These are phyloP conservation scores for Aspergillus carbonarius DNA, from an alignment of 2,329 filamentous ascomycete genomes.

Conservation along the genomic window DNA sequence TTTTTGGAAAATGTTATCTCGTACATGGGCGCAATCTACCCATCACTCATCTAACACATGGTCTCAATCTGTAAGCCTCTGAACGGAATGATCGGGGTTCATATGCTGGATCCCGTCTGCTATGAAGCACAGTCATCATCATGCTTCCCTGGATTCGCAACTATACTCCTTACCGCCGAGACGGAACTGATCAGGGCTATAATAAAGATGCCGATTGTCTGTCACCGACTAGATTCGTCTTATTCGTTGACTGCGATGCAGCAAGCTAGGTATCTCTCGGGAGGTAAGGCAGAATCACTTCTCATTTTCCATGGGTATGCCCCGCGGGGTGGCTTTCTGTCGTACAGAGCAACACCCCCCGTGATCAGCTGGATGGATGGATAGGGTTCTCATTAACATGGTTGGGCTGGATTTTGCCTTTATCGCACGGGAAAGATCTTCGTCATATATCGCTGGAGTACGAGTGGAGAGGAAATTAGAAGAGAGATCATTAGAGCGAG, in stretches of 20 bases:
- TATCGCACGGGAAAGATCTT: slow-evolving; percentile 2
- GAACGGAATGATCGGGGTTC: too few relatives aligned
- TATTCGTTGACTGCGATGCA: background rate
- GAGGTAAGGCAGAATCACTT: background rate
- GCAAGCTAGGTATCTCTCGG: background rate
- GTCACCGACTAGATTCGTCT: background rate
- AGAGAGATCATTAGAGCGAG: background rate
- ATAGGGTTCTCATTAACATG: slow-evolving; percentile 4
- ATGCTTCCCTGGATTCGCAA: background rate
- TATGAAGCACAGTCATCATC: background rate
- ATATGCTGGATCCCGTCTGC: too few relatives aligned
- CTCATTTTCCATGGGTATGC: background rate
- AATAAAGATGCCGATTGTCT: background rate
- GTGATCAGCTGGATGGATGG: background rate
- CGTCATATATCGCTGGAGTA: background rate
- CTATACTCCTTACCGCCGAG: too few relatives aligned
- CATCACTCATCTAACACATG: background rate
- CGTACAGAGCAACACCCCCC: background rate
- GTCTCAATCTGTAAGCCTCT: too few relatives aligned
- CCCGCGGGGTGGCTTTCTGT: slow-evolving; percentile 1
- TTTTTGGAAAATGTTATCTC: too few relatives aligned
- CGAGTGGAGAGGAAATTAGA: background rate
- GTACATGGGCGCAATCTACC: background rate
- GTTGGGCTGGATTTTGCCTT: slow-evolving; percentile 1
- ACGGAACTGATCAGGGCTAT: background rate